Conservation (phyloP, 495 filamentous ascomycete species). For the Penicillium egyptiacum region DNA sequence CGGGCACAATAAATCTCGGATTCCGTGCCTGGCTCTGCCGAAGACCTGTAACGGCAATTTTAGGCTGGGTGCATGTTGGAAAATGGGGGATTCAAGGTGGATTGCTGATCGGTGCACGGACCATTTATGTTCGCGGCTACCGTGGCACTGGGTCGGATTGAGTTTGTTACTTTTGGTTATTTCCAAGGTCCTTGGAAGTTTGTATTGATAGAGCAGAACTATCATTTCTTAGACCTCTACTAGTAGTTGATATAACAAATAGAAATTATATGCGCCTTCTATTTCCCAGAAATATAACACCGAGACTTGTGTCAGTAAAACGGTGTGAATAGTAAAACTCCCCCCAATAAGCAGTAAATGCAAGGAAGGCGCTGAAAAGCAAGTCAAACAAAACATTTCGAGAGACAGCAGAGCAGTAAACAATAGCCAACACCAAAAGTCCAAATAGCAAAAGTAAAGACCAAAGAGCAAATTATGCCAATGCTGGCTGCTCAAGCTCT, state of each 20-base stretch:
- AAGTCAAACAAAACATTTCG: conserved; percentile 17
- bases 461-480: conserved; percentile 14
- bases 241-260: not conserved
- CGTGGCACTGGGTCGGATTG: not conserved
- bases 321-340: conserved; percentile 6
- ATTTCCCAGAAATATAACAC: conserved; percentile 8
- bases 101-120: conserved; percentile 9
- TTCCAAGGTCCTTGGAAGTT: not conserved
- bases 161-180: not conserved
- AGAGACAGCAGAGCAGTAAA: conserved; percentile 1
- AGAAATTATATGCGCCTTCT: conserved; percentile 9
- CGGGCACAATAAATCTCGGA: no score
- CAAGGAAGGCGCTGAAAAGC: conserved; percentile 44
- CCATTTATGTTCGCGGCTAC: not conserved
- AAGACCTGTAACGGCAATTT: not conserved
- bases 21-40: no score
- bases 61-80: not conserved
- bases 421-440: conserved; percentile 2
- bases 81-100: not conserved
- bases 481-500: conserved; percentile 16
- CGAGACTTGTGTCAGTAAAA: conserved; percentile 9
- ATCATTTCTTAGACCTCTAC: not conserved
- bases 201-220: not conserved
- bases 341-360: conserved; percentile 21
- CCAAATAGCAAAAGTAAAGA: conserved; percentile 4